Evolutionary conservation across 805 yeast species (phyloP).

Genomic region (Metschnikowia anglica): DNA sequence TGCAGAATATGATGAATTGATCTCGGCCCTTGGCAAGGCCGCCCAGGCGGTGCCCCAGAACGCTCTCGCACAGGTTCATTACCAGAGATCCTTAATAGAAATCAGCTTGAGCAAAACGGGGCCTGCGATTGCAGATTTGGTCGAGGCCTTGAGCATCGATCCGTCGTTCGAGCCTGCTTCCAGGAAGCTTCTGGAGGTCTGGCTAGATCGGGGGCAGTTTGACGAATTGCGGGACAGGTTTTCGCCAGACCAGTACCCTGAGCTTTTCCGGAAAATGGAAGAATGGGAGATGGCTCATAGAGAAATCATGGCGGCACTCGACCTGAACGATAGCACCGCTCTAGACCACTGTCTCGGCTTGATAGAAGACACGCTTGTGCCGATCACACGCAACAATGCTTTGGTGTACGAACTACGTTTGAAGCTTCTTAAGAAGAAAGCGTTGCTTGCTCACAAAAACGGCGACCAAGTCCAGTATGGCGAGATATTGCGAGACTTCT

Average conservation of each 20-base stretch:
- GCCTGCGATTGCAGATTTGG: slow-evolving; percentile 54
- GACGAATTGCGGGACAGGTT: slow-evolving; percentile 26
- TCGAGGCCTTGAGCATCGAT: slow-evolving; percentile 44
- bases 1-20: slow-evolving; percentile 17
- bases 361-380: slow-evolving; percentile 15
- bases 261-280: slow-evolving; percentile 17
- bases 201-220: slow-evolving; percentile 53
- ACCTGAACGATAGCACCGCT: slow-evolving; percentile 1
- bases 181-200: slow-evolving; percentile 46
- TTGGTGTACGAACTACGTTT: slow-evolving; percentile 34
- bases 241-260: slow-evolving; percentile 12
- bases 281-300: slow-evolving; percentile 20
- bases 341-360: neutral
- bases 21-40: slow-evolving; percentile 11
- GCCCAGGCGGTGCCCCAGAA: neutral
- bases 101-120: slow-evolving; percentile 53
- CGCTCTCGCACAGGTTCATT: slow-evolving; percentile 43
- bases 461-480: slow-evolving; percentile 2
- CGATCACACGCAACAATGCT: slow-evolving; percentile 45
- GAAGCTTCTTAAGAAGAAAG: slow-evolving; percentile 22
- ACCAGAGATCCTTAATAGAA: slow-evolving; percentile 62
- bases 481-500: slow-evolving; percentile 23
- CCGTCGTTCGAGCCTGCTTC: slow-evolving; percentile 49
- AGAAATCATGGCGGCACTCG: slow-evolving; percentile 16
- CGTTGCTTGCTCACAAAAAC: neutral